Evolutionary conservation across 2,329 filamentous ascomycete species (phyloP).

Genomic region (Ceratocystis eucalypticola): DNA sequence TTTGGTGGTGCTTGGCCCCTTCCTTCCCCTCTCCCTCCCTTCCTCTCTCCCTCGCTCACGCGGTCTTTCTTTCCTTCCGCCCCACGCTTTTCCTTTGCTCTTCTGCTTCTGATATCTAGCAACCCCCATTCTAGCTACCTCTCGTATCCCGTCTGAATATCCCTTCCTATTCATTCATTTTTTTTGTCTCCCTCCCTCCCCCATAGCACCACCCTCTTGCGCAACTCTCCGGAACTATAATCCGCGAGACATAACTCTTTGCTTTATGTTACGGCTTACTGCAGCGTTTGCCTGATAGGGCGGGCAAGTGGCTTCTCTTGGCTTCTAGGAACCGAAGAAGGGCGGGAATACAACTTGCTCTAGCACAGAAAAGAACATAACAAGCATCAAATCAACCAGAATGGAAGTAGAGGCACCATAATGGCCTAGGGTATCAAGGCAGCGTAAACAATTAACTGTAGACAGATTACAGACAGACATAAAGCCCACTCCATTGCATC

Average conservation of each 20-base stretch:
- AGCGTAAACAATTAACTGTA: no score
- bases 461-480: no score
- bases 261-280: not conserved
- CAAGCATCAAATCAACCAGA: not conserved
- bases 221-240: slow-evolving; percentile 2
- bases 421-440: not conserved
- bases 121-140: no score
- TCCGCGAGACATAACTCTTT: slow-evolving; percentile 6
- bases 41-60: not conserved
- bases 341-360: not conserved
- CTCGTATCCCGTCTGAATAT: not conserved
- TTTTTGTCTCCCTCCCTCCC: not conserved
- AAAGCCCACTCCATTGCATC: not conserved
- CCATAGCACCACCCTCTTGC: not conserved
- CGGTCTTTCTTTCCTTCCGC: no score
- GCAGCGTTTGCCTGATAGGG: not conserved
- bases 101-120: no score
- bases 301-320: not conserved
- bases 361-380: not conserved
- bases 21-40: not conserved
- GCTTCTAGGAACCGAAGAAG: not conserved
- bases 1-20: not conserved
- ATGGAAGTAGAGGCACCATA: not conserved
- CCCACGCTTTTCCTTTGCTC: no score
- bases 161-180: not conserved